Evolutionary conservation across 2,329 filamentous ascomycete species (phyloP).

Genomic region (Zelopaecilomyces penicillatus): DNA sequence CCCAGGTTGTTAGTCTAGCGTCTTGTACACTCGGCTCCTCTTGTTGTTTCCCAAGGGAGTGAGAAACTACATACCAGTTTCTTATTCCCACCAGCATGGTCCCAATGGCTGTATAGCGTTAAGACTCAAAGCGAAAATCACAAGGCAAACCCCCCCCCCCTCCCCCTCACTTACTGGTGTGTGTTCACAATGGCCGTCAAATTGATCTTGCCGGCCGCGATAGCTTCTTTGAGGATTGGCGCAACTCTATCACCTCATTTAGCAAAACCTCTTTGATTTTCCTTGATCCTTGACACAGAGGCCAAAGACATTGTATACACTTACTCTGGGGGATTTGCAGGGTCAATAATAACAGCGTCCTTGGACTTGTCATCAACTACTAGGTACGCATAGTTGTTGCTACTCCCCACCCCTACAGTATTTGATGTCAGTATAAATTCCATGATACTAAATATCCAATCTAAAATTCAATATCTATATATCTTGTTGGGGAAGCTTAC

Average conservation of each 20-base stretch:
- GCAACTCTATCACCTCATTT: slow-evolving; percentile 38
- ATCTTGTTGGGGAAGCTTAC: slow-evolving; percentile 41
- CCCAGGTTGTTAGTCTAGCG: neutral
- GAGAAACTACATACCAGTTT: slow-evolving; percentile 53
- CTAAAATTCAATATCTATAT: neutral
- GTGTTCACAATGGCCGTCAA: slow-evolving; percentile 90
- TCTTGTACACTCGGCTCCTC: no score
- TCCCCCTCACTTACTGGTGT: slow-evolving; percentile 65
- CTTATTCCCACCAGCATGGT: slow-evolving; percentile 87
- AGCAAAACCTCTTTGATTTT: neutral
- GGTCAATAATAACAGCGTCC: slow-evolving; percentile 72
- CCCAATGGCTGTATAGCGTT: slow-evolving; percentile 62
- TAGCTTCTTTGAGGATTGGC: slow-evolving; percentile 63
- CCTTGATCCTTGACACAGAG: neutral
- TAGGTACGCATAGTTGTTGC: slow-evolving; percentile 81
- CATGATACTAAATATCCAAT: slow-evolving; percentile 4
- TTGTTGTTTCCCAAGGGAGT: neutral
- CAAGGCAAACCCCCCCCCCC: neutral
- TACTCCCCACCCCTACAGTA: slow-evolving; percentile 60
- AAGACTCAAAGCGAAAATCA: neutral
- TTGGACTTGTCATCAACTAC: slow-evolving; percentile 71
- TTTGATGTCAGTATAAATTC: slow-evolving; percentile 1
- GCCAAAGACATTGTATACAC: slow-evolving; percentile 15
- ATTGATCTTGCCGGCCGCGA: slow-evolving; percentile 64
- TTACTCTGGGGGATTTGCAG: slow-evolving; percentile 70